Evolutionary conservation across 495 filamentous ascomycete genomes (phyloP).

Genomic region (Trichoderma virens): DNA sequence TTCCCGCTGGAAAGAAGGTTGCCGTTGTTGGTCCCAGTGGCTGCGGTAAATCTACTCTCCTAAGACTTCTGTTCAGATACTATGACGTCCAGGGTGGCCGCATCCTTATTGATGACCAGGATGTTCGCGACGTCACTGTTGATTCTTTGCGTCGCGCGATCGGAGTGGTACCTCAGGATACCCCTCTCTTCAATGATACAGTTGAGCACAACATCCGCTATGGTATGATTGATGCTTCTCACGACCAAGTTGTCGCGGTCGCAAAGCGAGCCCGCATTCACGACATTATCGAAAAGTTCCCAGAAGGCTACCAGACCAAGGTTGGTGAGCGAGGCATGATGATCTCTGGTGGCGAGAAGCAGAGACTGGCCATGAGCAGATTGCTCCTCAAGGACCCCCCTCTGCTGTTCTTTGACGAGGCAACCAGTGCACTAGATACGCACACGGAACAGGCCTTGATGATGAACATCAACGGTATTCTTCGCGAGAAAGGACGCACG

Average conservation of each 20-base stretch:
- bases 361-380: conserved; percentile 79
- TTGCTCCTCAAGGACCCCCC: conserved; percentile 88
- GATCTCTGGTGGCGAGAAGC: conserved; percentile 97
- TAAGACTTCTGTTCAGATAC: conserved; percentile 85
- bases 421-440: conserved; percentile 91
- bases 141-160: conserved; percentile 80
- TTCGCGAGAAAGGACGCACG: conserved; percentile 80
- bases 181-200: conserved; percentile 91
- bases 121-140: conserved; percentile 73
- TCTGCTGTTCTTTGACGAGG: conserved; percentile 94
- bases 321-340: conserved; percentile 97
- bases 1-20: conserved; percentile 91
- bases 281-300: conserved; percentile 67
- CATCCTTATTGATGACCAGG: conserved; percentile 89
- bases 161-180: conserved; percentile 96
- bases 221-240: conserved; percentile 72
- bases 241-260: conserved; percentile 63
- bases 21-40: conserved; percentile 93
- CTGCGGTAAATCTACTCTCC: conserved; percentile 90
- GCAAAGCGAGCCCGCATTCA: conserved; percentile 78
- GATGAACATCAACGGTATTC: conserved; percentile 87
- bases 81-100: conserved; percentile 85
- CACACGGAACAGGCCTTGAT: conserved; percentile 90
- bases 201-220: conserved; percentile 95
- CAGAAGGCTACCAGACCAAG: conserved; percentile 82